Evolutionary conservation across 345 rosid species (phyloP), one percentile per base, ranked within the genome.

Genomic region (thale cress (Arabidopsis thaliana)): DNA sequence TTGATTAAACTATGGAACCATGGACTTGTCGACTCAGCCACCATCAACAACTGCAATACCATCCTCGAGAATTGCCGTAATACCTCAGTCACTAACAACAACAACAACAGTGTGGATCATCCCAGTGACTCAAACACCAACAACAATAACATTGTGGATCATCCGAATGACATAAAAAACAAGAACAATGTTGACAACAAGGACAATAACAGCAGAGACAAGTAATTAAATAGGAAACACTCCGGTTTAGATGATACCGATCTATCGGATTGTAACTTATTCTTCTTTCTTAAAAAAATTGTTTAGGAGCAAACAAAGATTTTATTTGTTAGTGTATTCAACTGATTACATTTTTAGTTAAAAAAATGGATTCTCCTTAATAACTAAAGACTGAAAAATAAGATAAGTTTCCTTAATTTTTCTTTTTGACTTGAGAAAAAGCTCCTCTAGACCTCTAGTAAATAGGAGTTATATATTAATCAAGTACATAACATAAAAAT

Each of bases 1-100:
- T 71, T 92, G 97, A 82, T 89, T 20, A 95, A 95, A 71, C 76
- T 90, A 42, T 90, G 96, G 98, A 90, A 90, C 78, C 93, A 89
- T 49, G 97, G 99, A 33, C 93, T 95, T 10, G 87, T 95, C 0
- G 97, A 95, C 69, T 88, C 94, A 2, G 73, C 84, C 44, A 86
- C 87, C 65, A 84, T 93, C 86, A 89, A 95, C 84, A 88, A 75
- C 28, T 90, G 98, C 77, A 93, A 85, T 67, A 14, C 69, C 12
- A 72, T 80, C 46, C 88, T 92, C 3, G 87, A 88, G 44, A 49
- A 52, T 4, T 16, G 37, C 55, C 3, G 25, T 22, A 44, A 38
- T 22, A 42, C 30, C 41, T 28, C 70, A 55, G 57, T n/a, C n/a
- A 62, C 14, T 50, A 24, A 8, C 38, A 64, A 33, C 40, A 44